A percentile compares a stretch with the other conserved stretches of the same genome.
Conservation (phyloP, 2,329 filamentous ascomycete species). For the Colletotrichum acutatum region DNA sequence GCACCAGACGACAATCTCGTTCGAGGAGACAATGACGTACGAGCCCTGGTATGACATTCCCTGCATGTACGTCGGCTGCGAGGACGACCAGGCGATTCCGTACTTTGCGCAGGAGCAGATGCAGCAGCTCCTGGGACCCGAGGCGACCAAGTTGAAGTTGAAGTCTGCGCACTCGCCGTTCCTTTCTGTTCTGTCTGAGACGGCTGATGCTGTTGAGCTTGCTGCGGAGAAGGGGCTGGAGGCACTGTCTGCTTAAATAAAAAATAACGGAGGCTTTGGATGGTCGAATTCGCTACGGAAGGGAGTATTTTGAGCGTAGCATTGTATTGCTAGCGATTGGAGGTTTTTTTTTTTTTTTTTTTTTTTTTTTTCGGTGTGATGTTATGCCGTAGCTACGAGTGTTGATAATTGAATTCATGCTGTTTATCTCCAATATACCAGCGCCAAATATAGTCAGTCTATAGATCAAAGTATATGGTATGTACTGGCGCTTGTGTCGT, state of each 20-base stretch:
- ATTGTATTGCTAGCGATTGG: too few relatives aligned
- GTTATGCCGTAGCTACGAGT: too few relatives aligned
- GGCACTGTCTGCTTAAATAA: not conserved
- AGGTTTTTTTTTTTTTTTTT: too few relatives aligned
- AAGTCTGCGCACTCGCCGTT: constrained; percentile 23
- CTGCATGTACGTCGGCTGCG: constrained; percentile 40
- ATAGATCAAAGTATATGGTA: too few relatives aligned
- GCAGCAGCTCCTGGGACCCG: constrained; percentile 7
- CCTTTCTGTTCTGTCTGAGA: constrained; percentile 9
- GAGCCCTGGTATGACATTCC: constrained; percentile 43
- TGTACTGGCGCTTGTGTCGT: too few relatives aligned
- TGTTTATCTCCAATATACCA: too few relatives aligned
- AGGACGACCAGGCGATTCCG: constrained; percentile 39
- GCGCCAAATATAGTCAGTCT: too few relatives aligned
- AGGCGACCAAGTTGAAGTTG: not conserved
- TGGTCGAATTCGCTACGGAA: not conserved
- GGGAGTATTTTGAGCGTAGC: not conserved
- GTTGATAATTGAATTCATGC: too few relatives aligned
- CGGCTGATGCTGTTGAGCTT: constrained; percentile 14
- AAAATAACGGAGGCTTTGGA: too few relatives aligned
- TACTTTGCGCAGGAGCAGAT: constrained; percentile 37
- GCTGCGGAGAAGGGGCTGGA: not conserved
- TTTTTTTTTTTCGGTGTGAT: too few relatives aligned
- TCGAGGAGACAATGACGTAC: constrained; percentile 35
- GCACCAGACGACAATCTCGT: constrained; percentile 30